Evolutionary conservation across 2,329 filamentous ascomycete species (phyloP).

Genomic region (Clarireedia homoeocarpa): DNA sequence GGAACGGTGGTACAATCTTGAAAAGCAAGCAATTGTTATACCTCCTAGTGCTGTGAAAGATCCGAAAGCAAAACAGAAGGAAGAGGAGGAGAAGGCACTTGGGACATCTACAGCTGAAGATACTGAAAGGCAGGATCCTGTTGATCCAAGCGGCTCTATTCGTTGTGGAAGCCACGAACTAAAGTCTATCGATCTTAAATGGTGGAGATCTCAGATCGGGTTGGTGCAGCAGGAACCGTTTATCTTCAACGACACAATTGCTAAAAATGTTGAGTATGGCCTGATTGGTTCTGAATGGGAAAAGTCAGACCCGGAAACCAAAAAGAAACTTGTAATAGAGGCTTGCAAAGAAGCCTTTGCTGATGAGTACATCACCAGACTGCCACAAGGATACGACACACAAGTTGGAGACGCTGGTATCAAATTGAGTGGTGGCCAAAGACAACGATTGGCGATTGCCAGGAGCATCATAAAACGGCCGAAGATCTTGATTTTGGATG

Average conservation of each 20-base stretch:
- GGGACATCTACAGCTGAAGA: constrained; percentile 17
- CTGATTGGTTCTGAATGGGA: constrained; percentile 46
- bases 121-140: constrained; percentile 19
- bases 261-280: constrained; percentile 54
- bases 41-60: constrained; percentile 6
- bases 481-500: constrained; percentile 62
- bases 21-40: constrained; percentile 7
- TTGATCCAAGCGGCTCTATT: constrained; percentile 46
- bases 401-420: constrained; percentile 70
- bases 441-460: constrained; percentile 66
- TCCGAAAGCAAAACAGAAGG: constrained; percentile 34
- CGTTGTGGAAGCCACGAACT: constrained; percentile 46
- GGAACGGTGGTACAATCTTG: constrained; percentile 34
- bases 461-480: constrained; percentile 66
- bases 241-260: constrained; percentile 59
- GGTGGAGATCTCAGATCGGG: constrained; percentile 51
- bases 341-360: constrained; percentile 63
- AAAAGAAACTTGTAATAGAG: constrained; percentile 50
- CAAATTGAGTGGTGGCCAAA: constrained; percentile 71
- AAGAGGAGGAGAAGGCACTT: constrained; percentile 21
- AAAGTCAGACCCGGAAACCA: constrained; percentile 44
- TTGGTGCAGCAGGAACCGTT: constrained; percentile 63
- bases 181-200: constrained; percentile 53
- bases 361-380: constrained; percentile 57
- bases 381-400: constrained; percentile 62